Base-by-base conservation (phyloP, 495 filamentous ascomycete genomes). In the Penicillium mononematosum region DNA sequence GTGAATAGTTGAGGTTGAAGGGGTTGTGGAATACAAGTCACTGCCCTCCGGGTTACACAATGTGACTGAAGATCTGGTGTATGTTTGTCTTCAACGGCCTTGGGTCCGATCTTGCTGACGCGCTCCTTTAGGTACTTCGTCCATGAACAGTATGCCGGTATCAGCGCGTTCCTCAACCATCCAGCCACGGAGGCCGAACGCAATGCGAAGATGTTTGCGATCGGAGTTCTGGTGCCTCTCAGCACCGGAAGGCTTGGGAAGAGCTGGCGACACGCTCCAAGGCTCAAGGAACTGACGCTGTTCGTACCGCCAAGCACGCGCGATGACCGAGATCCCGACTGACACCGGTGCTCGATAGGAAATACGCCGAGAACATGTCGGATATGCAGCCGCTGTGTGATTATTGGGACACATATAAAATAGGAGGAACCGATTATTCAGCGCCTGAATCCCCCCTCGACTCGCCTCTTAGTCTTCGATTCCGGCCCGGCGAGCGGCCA, bases 1-100 rank as follows among this genome's bases (percentile, higher is more conserved):
- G 11, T 55, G 50, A 41, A 62, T 59, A 87, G 85, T 96, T 49
- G 83, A 91, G 58, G 81, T 98, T 45, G 91, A 95, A 67, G 90
- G 91, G 39, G 85, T 85, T 43, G 92, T 98, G 50, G 94, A 98
- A 70, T 98, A 89, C 81, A 96, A 96, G 72, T 92, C 85, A 51
- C 80, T 98, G 42, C 94, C 94, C 1, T 96, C 92, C 0, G 94
- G 94, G 38, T 73, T 97, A 44, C 94, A 98, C 75, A 89, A 89
- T 56, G 89, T 97, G 10, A 77, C 86, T 45, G 84, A 91, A 50
- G 94, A 98, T 70, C 76, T 97, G 14, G 88, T 98, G 81, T 88
- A 75, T 57, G 81, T 67, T 16, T 5, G 20, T 44, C 4, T 31
- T 22, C 11, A 17, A 17, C 25, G 31, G 24, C 31, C 27, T 22